Base-by-base conservation (phyloP, 108 stramenopile genomes). In the Fragilaria crotonensis region DNA sequence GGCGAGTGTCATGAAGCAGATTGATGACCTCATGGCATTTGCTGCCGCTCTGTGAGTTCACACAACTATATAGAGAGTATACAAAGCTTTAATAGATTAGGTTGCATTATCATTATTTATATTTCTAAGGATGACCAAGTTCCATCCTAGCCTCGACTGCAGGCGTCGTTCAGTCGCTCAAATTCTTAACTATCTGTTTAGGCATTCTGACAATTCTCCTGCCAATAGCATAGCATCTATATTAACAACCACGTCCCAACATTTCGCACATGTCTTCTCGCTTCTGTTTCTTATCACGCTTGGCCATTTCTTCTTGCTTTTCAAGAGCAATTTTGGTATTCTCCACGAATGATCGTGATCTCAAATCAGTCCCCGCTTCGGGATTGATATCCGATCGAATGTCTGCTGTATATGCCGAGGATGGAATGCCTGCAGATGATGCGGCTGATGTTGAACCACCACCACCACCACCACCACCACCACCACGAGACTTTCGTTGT, bases 21-120 rank as follows among this genome's bases (percentile, higher is more conserved):
- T 93, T 65, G 85, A 93, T 28, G 73, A 82, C 17, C 68, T 86
- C 53, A 33, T 83, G 23, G 81, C 78, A 5, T 92, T 82, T 58
- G 78, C 83, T 5, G 64, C 68, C n/a, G 54, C 55, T 9, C 64
- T 77, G 60, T 79, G 64, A 68, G 26, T 36, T n/a, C n/a, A n/a
- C n/a, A 14, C 14, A 14, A 44, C 9, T 44, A 44, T 14, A 44
- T 44, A 9, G 9, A 44, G 14, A 44, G 41, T 44, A 44, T n/a
- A n/a, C n/a, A n/a, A n/a, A n/a, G n/a, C n/a, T n/a, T n/a, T n/a
- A n/a, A n/a, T n/a, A n/a, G n/a, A n/a, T n/a, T n/a, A n/a, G n/a
- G n/a, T n/a, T n/a, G n/a, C n/a, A n/a, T n/a, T n/a, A n/a, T n/a
- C n/a, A n/a, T n/a, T n/a, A n/a, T n/a, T n/a, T n/a, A n/a, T n/a